Evolutionary conservation across 1,139 yeast species (phyloP).

Genomic region (Kodamaea sp.): DNA sequence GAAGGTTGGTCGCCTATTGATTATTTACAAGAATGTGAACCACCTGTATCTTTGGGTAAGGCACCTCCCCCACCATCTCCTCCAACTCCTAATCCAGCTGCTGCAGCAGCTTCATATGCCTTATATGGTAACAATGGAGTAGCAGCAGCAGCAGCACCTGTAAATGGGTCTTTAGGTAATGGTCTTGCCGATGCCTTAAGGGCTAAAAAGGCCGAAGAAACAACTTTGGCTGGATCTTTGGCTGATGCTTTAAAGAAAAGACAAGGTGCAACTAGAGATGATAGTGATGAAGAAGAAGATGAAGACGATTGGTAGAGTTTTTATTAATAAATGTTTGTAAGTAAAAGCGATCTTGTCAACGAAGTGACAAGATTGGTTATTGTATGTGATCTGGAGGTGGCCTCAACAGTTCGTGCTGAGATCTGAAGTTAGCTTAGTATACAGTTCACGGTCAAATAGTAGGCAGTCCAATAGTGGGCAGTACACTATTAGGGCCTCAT

Average conservation of each 20-base stretch:
- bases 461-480: too few species aligned
- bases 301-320: conserved; percentile 45
- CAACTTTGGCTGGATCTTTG: conserved; percentile 73
- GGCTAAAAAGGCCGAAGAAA: conserved; percentile 63
- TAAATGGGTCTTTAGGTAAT: conserved; percentile 43
- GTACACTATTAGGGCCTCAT: too few species aligned
- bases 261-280: conserved; percentile 71
- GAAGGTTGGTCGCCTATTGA: conserved; percentile 99
- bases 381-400: too few species aligned
- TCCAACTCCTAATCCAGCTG: conserved; percentile 13
- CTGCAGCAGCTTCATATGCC: background rate
- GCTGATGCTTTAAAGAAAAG: conserved; percentile 88
- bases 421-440: too few species aligned
- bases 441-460: too few species aligned
- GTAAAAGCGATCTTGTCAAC: too few species aligned
- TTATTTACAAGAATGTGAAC: conserved; percentile 66
- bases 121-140: conserved; percentile 1
- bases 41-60: conserved; percentile 31
- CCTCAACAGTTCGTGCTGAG: too few species aligned
- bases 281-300: conserved; percentile 74
- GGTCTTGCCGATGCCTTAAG: conserved; percentile 74
- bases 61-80: conserved; percentile 27
- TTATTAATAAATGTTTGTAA: background rate
- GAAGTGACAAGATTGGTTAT: too few species aligned
- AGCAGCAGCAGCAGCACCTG: conserved; percentile 9